Evolutionary conservation across 371 early-diverging fungal genomes (phyloP).

Genomic region (Mortierella sp.): DNA sequence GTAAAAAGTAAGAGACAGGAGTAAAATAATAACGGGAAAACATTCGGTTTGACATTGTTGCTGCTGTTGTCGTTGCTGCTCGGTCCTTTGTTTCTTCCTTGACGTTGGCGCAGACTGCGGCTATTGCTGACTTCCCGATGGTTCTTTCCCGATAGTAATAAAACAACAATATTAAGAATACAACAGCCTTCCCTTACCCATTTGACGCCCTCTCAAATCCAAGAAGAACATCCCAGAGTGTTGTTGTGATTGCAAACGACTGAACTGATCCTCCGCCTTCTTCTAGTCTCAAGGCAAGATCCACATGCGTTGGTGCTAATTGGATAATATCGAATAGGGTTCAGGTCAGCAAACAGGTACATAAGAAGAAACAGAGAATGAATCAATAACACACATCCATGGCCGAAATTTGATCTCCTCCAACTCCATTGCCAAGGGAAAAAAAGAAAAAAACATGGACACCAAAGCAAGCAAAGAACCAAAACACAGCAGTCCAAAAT

Average conservation of each 20-base stretch:
- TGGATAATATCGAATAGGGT: neutral
- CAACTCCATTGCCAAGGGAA: neutral
- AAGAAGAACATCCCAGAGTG: conserved; percentile 54
- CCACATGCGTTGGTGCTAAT: conserved; percentile 53
- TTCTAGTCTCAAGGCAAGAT: conserved; percentile 51
- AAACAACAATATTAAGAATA: neutral
- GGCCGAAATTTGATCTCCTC: neutral
- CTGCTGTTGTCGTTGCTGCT: neutral
- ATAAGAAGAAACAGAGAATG: neutral
- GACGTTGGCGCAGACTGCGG: neutral
- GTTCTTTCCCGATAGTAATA: neutral
- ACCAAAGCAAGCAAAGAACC: neutral
- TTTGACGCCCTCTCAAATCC: conserved; percentile 47
- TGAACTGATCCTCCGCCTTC: conserved; percentile 41
- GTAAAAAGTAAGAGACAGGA: neutral
- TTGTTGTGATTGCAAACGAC: conserved; percentile 43
- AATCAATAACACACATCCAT: neutral
- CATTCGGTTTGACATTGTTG: neutral
- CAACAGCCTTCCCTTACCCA: conserved; percentile 29
- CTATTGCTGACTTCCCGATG: neutral
- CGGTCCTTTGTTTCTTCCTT: conserved; percentile 10
- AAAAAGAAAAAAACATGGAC: neutral
- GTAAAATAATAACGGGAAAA: neutral
- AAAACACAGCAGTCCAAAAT: neutral
- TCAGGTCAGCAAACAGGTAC: neutral